Conservation (phyloP, 2,329 filamentous ascomycete species). For the Microdochium trichocladiopsis region DNA sequence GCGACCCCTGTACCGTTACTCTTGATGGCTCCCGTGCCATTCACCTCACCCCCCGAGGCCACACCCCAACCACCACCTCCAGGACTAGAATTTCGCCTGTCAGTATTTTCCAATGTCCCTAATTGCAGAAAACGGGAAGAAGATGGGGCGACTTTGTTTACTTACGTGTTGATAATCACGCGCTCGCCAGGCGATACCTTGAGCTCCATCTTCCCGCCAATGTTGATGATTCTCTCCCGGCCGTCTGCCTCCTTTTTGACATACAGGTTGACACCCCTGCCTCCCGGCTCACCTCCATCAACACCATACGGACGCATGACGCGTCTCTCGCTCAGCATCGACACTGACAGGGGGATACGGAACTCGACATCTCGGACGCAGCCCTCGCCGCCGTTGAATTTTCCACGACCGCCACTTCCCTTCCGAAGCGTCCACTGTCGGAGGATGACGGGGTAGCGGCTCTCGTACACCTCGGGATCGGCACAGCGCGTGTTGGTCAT, state of each 20-base stretch:
- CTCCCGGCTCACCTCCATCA: conserved; percentile 66
- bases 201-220: conserved; percentile 75
- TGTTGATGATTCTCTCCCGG: conserved; percentile 60
- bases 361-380: conserved; percentile 69
- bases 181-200: conserved; percentile 69
- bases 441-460: conserved; percentile 66
- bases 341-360: conserved; percentile 62
- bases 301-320: conserved; percentile 75
- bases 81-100: too few relatives aligned
- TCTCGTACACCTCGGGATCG: conserved; percentile 66
- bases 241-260: conserved; percentile 46
- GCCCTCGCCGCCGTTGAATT: conserved; percentile 61
- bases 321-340: conserved; percentile 65
- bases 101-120: too few relatives aligned
- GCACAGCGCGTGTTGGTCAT: conserved; percentile 78
- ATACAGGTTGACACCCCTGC: conserved; percentile 19
- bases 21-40: too few relatives aligned
- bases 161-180: conserved; percentile 69
- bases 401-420: conserved; percentile 53
- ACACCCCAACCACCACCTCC: too few relatives aligned
- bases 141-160: too few relatives aligned
- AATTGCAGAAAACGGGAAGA: too few relatives aligned
- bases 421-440: conserved; percentile 55
- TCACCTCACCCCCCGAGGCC: too few relatives aligned
- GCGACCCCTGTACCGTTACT: too few relatives aligned